Conservation (phyloP, 257 asterid species). For the Agastache rugosa region DNA sequence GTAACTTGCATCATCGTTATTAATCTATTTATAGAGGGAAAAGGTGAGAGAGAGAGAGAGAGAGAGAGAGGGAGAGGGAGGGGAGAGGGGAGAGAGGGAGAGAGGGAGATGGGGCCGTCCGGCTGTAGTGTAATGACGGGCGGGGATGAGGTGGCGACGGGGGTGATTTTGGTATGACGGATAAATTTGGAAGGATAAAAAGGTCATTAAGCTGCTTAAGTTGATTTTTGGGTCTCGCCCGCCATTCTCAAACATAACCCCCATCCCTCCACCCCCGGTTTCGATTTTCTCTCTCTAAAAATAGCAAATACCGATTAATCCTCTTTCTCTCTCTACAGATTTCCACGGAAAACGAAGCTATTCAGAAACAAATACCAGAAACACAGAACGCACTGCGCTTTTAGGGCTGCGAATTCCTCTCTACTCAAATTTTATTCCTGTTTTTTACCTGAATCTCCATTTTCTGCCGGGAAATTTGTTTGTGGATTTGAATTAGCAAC, state of each 20-base stretch:
- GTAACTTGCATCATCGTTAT: background rate
- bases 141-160: conserved; percentile 16
- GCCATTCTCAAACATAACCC: conserved; percentile 25
- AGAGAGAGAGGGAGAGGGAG: background rate
- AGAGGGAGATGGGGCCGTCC: conserved; percentile 13
- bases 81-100: background rate
- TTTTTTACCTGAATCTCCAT: conserved; percentile 32
- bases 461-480: conserved; percentile 34
- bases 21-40: background rate
- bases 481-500: conserved; percentile 35
- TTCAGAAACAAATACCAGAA: conserved; percentile 7
- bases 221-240: conserved; percentile 21
- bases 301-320: conserved; percentile 27
- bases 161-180: background rate
- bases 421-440: conserved; percentile 34
- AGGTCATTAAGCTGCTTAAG: conserved; percentile 5
- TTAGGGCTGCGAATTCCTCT: conserved; percentile 58
- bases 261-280: conserved; percentile 19
- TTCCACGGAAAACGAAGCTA: conserved; percentile 40
- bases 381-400: conserved; percentile 5
- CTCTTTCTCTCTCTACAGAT: conserved; percentile 44
- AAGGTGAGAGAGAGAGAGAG: background rate
- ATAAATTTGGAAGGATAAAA: conserved; percentile 13
- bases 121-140: background rate
- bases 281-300: conserved; percentile 36